Evolutionary conservation across 495 filamentous ascomycete genomes (phyloP), one percentile per base, ranked within the genome.

Genomic region (Annulohypoxylon bovei): DNA sequence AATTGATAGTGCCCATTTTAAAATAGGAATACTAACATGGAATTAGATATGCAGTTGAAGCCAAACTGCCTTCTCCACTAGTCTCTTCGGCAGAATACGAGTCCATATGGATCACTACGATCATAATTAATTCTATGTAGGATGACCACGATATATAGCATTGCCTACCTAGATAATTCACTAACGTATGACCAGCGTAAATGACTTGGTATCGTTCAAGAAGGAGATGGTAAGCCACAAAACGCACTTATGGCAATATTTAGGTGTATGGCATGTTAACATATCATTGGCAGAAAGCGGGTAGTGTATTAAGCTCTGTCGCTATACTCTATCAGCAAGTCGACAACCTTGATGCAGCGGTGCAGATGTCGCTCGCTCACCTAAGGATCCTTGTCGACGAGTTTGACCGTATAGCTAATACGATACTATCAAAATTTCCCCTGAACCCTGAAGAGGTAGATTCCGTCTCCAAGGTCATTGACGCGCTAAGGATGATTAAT

Each of bases 121-220:
- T 76, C 4, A 39, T 76, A 23, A 76, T 76, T 16, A 76, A 74
- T 20, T 76, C 74, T 0, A 76, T 76, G 71, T 75, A 66, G 5
- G 70, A 16, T 42, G 32, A 30, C 20, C 3, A 52, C 0, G 12
- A 22, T 5, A 9, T 2, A 33, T 28, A 12, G 8, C 23, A 37
- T 1, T 18, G 18, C n/a, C 11, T 8, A 8, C 8, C n/a, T 14
- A 8, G 25, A 16, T 6, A n/a, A 1, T 11, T 11, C 25, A 14
- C 65, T 67, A n/a, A 70, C 20, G 28, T 4, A 23, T 27, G 0
- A 5, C n/a, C 22, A 76, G 70, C 20, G 65, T 76, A 2, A 76
- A 76, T 25, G 74, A 76, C 40, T 33, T 76, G 18, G 14, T 76
- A 9, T 76, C 74, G 0, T 67, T 76, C 32, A 76, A 74, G 39